Conservation (phyloP, 352 stramenopile species). For the Sclerospora graminicola region DNA sequence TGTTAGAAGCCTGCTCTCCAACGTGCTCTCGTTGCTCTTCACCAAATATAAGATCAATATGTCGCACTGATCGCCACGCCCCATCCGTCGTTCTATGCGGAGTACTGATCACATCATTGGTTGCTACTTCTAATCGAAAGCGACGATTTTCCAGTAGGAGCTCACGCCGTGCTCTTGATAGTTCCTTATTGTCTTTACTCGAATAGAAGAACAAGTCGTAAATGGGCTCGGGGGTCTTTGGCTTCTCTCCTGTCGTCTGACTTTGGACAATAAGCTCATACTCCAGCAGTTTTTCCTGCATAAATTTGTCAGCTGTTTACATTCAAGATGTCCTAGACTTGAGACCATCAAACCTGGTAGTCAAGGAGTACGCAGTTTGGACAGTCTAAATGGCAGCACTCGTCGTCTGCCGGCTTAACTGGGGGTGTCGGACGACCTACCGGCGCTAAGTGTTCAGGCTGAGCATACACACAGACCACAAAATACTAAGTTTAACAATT, state of each 20-base stretch:
- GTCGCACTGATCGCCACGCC: slow-evolving; percentile 49
- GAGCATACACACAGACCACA: neutral
- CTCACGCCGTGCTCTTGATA: slow-evolving; percentile 17
- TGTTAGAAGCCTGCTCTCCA: slow-evolving; percentile 55
- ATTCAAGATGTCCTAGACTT: neutral
- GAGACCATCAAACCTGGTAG: slow-evolving; percentile 50
- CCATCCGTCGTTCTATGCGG: slow-evolving; percentile 45
- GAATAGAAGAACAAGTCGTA: slow-evolving; percentile 43
- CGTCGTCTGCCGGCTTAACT: slow-evolving; percentile 58
- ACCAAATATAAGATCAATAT: slow-evolving; percentile 50
- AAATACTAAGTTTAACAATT: neutral
- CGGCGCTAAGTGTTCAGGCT: slow-evolving; percentile 15
- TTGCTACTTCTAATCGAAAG: slow-evolving; percentile 33
- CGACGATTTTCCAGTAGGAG: slow-evolving; percentile 30
- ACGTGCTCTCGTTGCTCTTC: slow-evolving; percentile 38
- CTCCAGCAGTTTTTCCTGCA: slow-evolving; percentile 73
- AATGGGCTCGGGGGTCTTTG: slow-evolving; percentile 23
- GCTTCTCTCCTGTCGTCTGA: slow-evolving; percentile 12
- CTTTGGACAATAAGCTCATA: slow-evolving; percentile 60
- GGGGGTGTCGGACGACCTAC: slow-evolving; percentile 36
- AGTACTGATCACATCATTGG: slow-evolving; percentile 50
- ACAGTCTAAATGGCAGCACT: slow-evolving; percentile 79
- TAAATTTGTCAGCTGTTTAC: neutral
- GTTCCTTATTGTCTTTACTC: slow-evolving; percentile 18
- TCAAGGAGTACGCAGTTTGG: slow-evolving; percentile 81